Evolutionary conservation across 176 grass and related monocot genomes (phyloP), one percentile per base, ranked within the genome.

Genomic region (Carex pumila): DNA sequence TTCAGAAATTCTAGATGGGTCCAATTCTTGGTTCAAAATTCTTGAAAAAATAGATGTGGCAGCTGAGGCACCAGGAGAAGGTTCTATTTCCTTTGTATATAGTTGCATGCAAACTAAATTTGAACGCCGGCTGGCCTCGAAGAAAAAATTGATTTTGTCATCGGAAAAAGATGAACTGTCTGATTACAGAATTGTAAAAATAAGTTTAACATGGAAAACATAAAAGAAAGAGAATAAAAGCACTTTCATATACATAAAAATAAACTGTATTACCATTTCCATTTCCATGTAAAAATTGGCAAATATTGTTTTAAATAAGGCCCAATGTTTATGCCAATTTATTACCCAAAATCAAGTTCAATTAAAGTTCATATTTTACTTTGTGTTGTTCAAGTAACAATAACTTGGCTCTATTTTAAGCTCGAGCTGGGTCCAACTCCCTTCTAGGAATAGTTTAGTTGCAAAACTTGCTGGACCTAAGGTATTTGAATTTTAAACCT

Each of bases 21-120:
- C 84, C 84, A 93, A 55, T 54, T 91, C 85, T 60, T 91, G 86
- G 78, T 93, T 91, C 85, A 93, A 80, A 84, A 90, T 93, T 75
- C 89, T 87, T 75, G 95, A 93, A 73, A 91, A 86, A 83, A 98
- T 94, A 91, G 95, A 94, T 76, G 89, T 49, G 68, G 91, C 86
- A 82, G 92, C 84, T 59, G 92, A 98, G 85, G 87, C 65, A 83
- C 95, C 95, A 65, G 92, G 92, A 81, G 88, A 84, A 84, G 61
- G 89, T 71, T 98, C 95, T 47, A 84, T 90, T 83, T 98, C 95
- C 85, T 98, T 98, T 45, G 66, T 68, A 90, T 93, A 98, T 43
- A 98, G 63, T 88, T 98, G 91, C 91, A 93, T 88, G 89, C 95
- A 93, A 7, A 94, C 86, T 87, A 85, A 92, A 92, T 91, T 98